Evolutionary conservation across 495 filamentous ascomycete genomes (phyloP).

Genomic region (Xylaria grammica): DNA sequence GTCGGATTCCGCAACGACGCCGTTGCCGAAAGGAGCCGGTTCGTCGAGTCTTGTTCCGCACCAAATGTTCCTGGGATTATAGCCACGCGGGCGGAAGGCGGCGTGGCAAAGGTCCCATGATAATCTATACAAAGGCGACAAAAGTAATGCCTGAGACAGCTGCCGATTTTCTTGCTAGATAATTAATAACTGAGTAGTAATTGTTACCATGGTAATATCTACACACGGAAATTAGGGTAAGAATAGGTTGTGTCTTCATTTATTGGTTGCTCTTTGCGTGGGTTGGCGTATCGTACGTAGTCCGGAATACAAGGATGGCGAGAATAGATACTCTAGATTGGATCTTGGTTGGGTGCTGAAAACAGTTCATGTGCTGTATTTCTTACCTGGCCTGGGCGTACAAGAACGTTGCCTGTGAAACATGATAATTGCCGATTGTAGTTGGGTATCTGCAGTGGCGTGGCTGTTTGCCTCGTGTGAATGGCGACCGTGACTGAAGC

Average conservation of each 20-base stretch:
- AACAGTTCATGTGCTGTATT: conserved; percentile 12
- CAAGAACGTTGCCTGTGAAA: conserved; percentile 30
- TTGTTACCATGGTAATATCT: background rate
- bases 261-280: background rate
- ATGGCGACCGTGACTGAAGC: conserved; percentile 1
- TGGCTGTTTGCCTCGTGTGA: conserved; percentile 9
- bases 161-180: too few relatives aligned
- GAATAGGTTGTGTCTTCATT: background rate
- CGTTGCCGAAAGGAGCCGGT: background rate
- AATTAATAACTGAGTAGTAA: background rate
- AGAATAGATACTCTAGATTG: conserved; percentile 4
- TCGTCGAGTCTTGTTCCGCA: background rate
- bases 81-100: conserved; percentile 11
- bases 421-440: conserved; percentile 24
- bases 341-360: conserved; percentile 1
- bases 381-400: conserved; percentile 29
- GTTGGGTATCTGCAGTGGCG: conserved; percentile 39
- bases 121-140: background rate
- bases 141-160: too few relatives aligned
- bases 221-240: background rate
- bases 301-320: background rate
- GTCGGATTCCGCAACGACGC: conserved; percentile 12
- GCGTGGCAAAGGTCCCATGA: background rate
- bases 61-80: background rate
- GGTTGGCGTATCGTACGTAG: conserved; percentile 7